Conservation (phyloP, 345 rosid species). For the Erysimum cheiranthoides region DNA sequence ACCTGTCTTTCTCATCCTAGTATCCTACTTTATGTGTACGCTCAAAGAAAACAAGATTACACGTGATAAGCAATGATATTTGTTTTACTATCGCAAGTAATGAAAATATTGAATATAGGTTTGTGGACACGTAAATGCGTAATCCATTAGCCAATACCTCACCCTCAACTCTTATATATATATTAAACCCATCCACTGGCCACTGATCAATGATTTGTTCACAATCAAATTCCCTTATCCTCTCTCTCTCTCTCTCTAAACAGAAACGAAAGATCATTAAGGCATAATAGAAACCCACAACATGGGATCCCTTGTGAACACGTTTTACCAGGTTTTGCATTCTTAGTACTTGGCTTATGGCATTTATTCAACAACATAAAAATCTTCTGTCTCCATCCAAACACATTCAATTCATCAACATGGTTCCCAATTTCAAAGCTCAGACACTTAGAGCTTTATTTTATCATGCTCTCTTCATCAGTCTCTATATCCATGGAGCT, state of each 20-base stretch:
- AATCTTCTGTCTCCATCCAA: slow-evolving; percentile 55
- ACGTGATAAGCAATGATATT: neutral
- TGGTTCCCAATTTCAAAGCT: slow-evolving; percentile 69
- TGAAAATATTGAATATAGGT: neutral
- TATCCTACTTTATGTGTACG: neutral
- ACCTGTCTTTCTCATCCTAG: neutral
- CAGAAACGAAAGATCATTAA: neutral
- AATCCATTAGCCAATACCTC: neutral
- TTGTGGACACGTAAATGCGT: neutral
- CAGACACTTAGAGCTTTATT: slow-evolving; percentile 62
- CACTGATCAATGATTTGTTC: no score
- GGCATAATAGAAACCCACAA: neutral
- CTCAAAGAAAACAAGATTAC: neutral
- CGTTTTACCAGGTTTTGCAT: slow-evolving; percentile 67
- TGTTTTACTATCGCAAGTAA: neutral
- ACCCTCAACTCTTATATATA: neutral
- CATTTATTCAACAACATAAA: slow-evolving; percentile 72
- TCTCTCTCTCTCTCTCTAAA: neutral
- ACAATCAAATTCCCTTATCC: neutral
- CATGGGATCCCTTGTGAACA: slow-evolving; percentile 81
- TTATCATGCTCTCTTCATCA: slow-evolving; percentile 58
- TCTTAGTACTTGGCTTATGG: slow-evolving; percentile 70
- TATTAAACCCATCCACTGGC: neutral
- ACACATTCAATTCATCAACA: slow-evolving; percentile 55
- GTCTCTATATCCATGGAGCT: slow-evolving; percentile 75